Conservation (phyloP, 2,329 filamentous ascomycete species). For the Drechslera avenae region DNA sequence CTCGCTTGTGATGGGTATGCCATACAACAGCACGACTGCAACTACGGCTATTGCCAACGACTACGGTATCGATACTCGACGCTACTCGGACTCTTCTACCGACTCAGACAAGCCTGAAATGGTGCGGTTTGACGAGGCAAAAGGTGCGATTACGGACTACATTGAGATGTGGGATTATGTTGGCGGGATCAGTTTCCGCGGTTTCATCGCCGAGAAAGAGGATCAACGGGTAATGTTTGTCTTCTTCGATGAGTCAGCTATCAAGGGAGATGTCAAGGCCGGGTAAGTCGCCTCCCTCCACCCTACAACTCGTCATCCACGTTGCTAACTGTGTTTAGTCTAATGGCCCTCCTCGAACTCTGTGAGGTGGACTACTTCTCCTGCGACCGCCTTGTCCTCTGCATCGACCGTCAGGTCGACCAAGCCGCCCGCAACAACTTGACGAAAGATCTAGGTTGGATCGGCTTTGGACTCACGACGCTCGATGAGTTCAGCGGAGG, state of each 20-base stretch:
- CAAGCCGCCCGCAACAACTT: conserved; percentile 67
- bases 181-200: conserved; percentile 81
- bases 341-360: conserved; percentile 90
- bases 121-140: conserved; percentile 17
- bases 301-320: not conserved
- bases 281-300: conserved; percentile 65
- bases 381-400: conserved; percentile 79
- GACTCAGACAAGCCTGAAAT: conserved; percentile 44
- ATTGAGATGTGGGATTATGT: conserved; percentile 85
- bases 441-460: conserved; percentile 87
- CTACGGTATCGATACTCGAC: conserved; percentile 34
- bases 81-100: conserved; percentile 29
- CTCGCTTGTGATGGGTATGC: conserved; percentile 86
- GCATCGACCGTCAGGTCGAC: conserved; percentile 73
- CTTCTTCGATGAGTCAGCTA: conserved; percentile 78
- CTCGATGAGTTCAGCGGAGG: conserved; percentile 73
- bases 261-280: conserved; percentile 81
- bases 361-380: conserved; percentile 72
- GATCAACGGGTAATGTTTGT: conserved; percentile 79
- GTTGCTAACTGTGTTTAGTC: conserved; percentile 26
- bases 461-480: conserved; percentile 83
- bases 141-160: conserved; percentile 62
- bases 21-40: conserved; percentile 7
- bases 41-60: conserved; percentile 40
- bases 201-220: conserved; percentile 75